Base-by-base conservation (phyloP, 148 eudicot species). In the Rhododendron ovatum region DNA sequence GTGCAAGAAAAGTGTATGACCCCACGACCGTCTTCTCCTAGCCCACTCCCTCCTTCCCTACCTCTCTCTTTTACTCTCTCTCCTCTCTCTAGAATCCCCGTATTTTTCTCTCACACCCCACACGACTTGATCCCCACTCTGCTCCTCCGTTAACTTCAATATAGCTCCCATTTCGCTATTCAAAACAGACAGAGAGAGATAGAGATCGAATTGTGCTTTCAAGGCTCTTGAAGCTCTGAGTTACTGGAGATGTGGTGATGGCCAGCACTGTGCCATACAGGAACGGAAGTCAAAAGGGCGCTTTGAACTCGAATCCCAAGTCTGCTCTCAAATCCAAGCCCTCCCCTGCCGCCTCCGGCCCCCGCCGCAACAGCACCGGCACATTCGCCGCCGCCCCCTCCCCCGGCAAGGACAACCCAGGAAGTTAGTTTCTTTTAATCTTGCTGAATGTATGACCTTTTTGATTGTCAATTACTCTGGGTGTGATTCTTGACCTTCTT, bases 271-370 rank as follows among this genome's bases (percentile, higher is more conserved):
- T 86, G 80, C 78, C 89, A 45, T 91, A 88, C 88, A 88, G 93
- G 45, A 91, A 89, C 61, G 78, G 88, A 30, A 26, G 80, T 11
- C 88, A 65, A 47, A 75, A 87, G 33, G 86, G 82, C 80, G 69
- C 79, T 28, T 37, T 87, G 71, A 92, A 84, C 82, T 88, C 89
- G 4, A 91, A 88, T 43, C 73, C 89, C 50, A 91, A 85, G 87
- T 79, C 93, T 78, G 89, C 92, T n/a, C 84, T 91, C 50, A 95
- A 94, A 87, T 93, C 97, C 2, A 95, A 92, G 83, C 82, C 90
- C 59, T 84, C 87, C 75, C 84, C 89, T 3, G 69, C 91, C 17
- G 65, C 88, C 17, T 87, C 97, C 48, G 86, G 88, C 63, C 88
- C 84, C 47, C 95, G 97, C 77, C 95, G 96, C 35, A 92, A 84